Percentiles rank a stretch among this genome's conserved stretches.
Conservation (phyloP, 495 filamentous ascomycete genomes). For the Beverwykella pulmonaria region DNA sequence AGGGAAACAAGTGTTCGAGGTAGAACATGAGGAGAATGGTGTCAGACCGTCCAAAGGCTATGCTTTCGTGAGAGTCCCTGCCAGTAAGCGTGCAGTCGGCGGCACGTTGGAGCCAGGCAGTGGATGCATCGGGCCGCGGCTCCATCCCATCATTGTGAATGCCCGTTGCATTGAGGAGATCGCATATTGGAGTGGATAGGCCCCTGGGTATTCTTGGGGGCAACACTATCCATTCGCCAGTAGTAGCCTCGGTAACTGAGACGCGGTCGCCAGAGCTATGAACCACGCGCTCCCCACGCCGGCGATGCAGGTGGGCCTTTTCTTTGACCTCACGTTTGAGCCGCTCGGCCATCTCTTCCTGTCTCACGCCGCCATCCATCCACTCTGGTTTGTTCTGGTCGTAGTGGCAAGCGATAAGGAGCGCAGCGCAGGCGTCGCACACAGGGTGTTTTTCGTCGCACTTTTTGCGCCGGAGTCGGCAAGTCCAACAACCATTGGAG, state of each 20-base stretch:
- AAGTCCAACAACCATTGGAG: conserved; percentile 60
- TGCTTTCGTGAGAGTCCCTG: conserved; percentile 19
- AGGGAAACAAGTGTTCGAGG: conserved; percentile 57
- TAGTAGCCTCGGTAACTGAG: not conserved
- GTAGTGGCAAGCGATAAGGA: conserved; percentile 55
- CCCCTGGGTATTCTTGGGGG: not conserved
- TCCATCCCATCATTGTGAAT: not conserved
- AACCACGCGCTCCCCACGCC: conserved; percentile 33
- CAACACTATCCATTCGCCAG: not conserved
- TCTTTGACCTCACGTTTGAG: conserved; percentile 58
- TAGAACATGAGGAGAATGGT: conserved; percentile 51
- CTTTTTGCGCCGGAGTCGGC: conserved; percentile 58
- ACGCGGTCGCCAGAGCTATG: not conserved
- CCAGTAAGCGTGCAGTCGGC: conserved; percentile 2
- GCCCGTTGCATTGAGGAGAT: not conserved
- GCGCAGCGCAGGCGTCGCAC: conserved; percentile 51
- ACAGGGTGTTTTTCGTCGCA: conserved; percentile 55
- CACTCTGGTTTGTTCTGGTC: conserved; percentile 55
- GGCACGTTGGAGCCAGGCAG: not conserved
- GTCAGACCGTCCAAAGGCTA: conserved; percentile 41
- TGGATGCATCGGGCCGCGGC: not conserved
- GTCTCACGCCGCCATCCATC: conserved; percentile 57
- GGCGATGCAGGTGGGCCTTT: conserved; percentile 48
- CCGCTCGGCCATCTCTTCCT: conserved; percentile 54
- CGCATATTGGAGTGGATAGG: not conserved